Evolutionary conservation across 2,329 filamentous ascomycete species (phyloP).

Genomic region (Ophiobolus disseminans): DNA sequence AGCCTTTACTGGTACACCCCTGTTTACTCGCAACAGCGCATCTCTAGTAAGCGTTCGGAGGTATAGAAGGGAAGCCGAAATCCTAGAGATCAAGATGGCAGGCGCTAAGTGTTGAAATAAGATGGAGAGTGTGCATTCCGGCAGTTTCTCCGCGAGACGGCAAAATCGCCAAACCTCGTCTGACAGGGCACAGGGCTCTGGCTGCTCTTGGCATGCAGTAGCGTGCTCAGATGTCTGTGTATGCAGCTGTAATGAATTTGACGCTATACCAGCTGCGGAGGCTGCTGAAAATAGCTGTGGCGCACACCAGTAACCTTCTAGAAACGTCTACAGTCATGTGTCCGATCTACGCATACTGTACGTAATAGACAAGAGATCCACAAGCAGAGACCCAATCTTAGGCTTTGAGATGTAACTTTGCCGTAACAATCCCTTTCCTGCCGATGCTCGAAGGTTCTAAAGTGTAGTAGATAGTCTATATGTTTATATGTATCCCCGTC

Average conservation of each 20-base stretch:
- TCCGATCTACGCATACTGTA: not conserved
- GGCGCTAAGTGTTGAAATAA: not conserved
- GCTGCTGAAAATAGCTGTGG: not conserved
- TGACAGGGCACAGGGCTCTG: not conserved
- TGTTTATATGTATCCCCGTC: not conserved
- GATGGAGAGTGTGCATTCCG: slow-evolving; percentile 2
- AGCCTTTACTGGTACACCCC: not conserved
- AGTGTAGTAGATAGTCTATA: not conserved
- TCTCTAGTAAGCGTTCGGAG: not conserved
- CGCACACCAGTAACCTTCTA: not conserved
- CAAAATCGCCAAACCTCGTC: not conserved
- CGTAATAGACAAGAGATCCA: not conserved
- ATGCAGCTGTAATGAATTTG: not conserved
- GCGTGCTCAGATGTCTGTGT: not conserved
- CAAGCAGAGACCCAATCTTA: not conserved
- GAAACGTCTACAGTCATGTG: not conserved
- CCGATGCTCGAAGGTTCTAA: not conserved
- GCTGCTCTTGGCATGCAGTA: not conserved
- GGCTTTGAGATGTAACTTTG: not conserved
- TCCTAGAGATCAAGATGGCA: not conserved
- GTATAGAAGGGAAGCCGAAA: slow-evolving; percentile 1
- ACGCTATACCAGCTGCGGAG: not conserved
- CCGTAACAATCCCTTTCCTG: not conserved
- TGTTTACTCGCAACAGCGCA: not conserved
- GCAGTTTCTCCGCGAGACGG: not conserved